A percentile compares a stretch with the other conserved stretches of the same genome.
Evolutionary conservation across 2,329 filamentous ascomycete genomes (phyloP).

Genomic region (Penicillium thymicola): DNA sequence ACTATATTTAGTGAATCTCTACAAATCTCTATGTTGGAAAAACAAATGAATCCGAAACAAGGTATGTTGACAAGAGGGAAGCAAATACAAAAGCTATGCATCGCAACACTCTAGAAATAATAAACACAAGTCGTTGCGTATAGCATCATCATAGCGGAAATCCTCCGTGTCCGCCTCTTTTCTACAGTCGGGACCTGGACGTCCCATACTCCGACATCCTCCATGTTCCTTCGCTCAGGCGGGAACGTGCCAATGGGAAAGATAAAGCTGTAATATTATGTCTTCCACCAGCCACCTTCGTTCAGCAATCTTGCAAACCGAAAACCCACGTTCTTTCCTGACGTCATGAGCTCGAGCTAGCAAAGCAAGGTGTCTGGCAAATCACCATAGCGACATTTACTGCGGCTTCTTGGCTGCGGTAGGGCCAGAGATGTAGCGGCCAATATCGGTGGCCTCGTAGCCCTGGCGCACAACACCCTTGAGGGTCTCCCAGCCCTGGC

Average conservation of each 20-base stretch:
- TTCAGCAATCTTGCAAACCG: neutral
- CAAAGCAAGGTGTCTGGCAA: constrained; percentile 1
- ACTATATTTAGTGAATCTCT: neutral
- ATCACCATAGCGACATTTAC: constrained; percentile 30
- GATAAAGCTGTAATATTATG: neutral
- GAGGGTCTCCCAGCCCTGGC: constrained; percentile 74
- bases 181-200: constrained; percentile 16
- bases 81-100: constrained; percentile 17
- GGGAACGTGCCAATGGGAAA: neutral
- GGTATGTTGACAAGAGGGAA: constrained; percentile 12
- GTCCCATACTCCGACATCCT: constrained; percentile 3
- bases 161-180: constrained; percentile 21
- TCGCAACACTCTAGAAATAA: constrained; percentile 18
- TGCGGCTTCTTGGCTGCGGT: constrained; percentile 48
- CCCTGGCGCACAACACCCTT: constrained; percentile 72
- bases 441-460: constrained; percentile 74
- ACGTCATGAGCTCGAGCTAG: neutral
- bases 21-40: neutral
- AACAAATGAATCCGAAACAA: constrained; percentile 3
- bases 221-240: neutral
- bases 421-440: constrained; percentile 63
- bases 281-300: neutral
- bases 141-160: constrained; percentile 24
- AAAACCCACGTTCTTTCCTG: neutral
- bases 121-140: constrained; percentile 25